phyloP scores from a whole-genome alignment of 1,284 basidiomycete species.

The Testicularia cyperi region DNA sequence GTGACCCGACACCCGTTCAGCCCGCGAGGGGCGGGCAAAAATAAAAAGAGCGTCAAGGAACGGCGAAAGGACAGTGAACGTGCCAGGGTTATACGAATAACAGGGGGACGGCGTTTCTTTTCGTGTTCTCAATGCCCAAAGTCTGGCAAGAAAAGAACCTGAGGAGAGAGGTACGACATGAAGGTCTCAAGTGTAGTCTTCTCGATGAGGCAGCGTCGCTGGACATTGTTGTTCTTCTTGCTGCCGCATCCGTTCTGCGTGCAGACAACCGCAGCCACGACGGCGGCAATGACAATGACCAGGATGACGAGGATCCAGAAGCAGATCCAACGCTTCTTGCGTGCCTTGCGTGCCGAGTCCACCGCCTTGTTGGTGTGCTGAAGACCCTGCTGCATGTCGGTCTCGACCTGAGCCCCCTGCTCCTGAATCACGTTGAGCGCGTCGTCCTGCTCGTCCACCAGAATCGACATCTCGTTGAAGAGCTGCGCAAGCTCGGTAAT shows the following conservation, averaged over 20 bases:
- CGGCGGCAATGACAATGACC: slow-evolving; percentile 45
- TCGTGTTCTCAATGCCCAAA: too few relatives aligned
- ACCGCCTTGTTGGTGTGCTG: slow-evolving; percentile 69
- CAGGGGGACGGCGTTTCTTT: too few relatives aligned
- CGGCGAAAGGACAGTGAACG: too few relatives aligned
- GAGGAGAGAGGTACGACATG: slow-evolving; percentile 10
- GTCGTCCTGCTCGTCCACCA: slow-evolving; percentile 59
- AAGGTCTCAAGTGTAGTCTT: too few relatives aligned
- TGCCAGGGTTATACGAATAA: too few relatives aligned
- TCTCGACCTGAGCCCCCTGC: slow-evolving; percentile 50
- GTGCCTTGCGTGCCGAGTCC: slow-evolving; percentile 72
- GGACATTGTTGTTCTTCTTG: slow-evolving; percentile 1
- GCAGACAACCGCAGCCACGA: slow-evolving; percentile 47
- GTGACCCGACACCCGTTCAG: too few relatives aligned
- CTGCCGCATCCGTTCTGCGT: slow-evolving; percentile 14
- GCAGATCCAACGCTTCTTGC: slow-evolving; percentile 67
- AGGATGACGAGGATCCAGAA: slow-evolving; percentile 53
- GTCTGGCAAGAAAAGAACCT: too few relatives aligned
- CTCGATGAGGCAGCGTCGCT: too few relatives aligned
- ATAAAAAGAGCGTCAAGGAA: too few relatives aligned
- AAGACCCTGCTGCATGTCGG: slow-evolving; percentile 61
- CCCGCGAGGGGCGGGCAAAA: too few relatives aligned
- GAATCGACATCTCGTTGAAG: slow-evolving; percentile 70
- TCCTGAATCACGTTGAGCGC: slow-evolving; percentile 55
- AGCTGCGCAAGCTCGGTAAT: slow-evolving; percentile 83